Conservation (phyloP, 2,329 filamentous ascomycete species). For the Penicillium sp. region DNA sequence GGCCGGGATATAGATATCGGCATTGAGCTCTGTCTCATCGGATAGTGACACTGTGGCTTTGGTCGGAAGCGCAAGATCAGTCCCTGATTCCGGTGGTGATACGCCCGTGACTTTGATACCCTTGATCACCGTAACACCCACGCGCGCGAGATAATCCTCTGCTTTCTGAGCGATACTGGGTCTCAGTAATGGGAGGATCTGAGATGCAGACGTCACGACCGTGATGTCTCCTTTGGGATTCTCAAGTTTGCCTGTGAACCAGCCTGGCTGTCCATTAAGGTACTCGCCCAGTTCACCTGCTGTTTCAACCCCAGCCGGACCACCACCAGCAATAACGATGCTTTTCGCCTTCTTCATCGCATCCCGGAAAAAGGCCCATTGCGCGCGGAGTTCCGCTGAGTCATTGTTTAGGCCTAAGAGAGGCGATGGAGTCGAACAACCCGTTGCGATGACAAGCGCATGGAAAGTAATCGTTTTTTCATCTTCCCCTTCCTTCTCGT, state of each 20-base stretch:
- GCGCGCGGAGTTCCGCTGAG: slow-evolving; percentile 31
- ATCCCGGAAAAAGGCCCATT: slow-evolving; percentile 44
- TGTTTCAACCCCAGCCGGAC: slow-evolving; percentile 44
- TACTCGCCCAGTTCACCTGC: slow-evolving; percentile 55
- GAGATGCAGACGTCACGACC: slow-evolving; percentile 40
- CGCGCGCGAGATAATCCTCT: slow-evolving; percentile 42
- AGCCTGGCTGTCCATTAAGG: slow-evolving; percentile 50
- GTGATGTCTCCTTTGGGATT: slow-evolving; percentile 46
- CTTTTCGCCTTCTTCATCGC: slow-evolving; percentile 41
- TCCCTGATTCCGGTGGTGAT: slow-evolving; percentile 30
- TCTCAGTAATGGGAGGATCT: slow-evolving; percentile 46
- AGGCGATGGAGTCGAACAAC: slow-evolving; percentile 48
- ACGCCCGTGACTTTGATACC: slow-evolving; percentile 40
- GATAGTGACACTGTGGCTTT: slow-evolving; percentile 41
- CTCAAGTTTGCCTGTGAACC: slow-evolving; percentile 28
- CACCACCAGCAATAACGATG: slow-evolving; percentile 43
- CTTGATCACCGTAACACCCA: slow-evolving; percentile 52
- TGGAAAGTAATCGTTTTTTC: slow-evolving; percentile 37
- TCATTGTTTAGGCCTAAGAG: slow-evolving; percentile 43
- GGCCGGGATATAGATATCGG: slow-evolving; percentile 53
- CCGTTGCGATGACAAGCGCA: slow-evolving; percentile 53
- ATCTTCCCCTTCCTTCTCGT: not conserved
- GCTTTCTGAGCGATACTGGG: slow-evolving; percentile 42
- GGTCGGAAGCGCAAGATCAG: slow-evolving; percentile 18
- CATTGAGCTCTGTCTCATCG: slow-evolving; percentile 40